These are phyloP conservation scores for Ascochyta koolunga DNA, from an alignment of 2,329 filamentous ascomycete species.

Conservation along the genomic window DNA sequence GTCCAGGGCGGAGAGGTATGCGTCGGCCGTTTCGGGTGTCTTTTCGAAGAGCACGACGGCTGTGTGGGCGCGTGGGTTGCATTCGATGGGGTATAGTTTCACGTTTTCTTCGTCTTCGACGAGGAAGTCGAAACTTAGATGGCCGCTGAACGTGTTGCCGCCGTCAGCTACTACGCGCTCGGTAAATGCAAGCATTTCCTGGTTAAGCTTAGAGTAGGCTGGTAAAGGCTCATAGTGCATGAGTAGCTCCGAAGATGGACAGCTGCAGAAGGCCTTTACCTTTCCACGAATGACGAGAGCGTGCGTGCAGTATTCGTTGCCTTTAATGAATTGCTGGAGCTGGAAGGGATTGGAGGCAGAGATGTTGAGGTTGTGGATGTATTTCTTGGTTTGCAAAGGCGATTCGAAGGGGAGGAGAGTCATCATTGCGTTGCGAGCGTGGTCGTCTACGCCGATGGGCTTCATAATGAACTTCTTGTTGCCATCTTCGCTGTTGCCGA, in stretches of 20 bases:
- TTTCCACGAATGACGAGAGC: conserved; percentile 68
- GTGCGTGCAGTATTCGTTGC: conserved; percentile 74
- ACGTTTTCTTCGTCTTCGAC: conserved; percentile 53
- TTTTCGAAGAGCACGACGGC: conserved; percentile 66
- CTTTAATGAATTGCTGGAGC: conserved; percentile 69
- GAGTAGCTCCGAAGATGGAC: conserved; percentile 65
- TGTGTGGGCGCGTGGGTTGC: conserved; percentile 73
- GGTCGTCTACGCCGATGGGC: conserved; percentile 66
- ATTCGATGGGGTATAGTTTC: conserved; percentile 70
- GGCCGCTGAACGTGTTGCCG: conserved; percentile 65
- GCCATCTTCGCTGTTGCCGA: conserved; percentile 19
- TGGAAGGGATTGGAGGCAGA: conserved; percentile 65
- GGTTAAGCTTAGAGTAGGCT: conserved; percentile 58
- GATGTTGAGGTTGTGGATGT: conserved; percentile 62
- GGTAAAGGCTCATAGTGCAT: conserved; percentile 71
- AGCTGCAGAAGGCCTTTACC: conserved; percentile 71
- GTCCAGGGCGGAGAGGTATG: conserved; percentile 36
- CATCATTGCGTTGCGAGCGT: conserved; percentile 63
- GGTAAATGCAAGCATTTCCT: conserved; percentile 70
- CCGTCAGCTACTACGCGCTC: conserved; percentile 59
- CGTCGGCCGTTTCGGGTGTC: conserved; percentile 35
- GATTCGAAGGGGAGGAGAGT: conserved; percentile 66
- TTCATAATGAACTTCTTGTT: conserved; percentile 68
- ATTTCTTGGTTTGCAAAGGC: conserved; percentile 58
- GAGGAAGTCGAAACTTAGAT: conserved; percentile 75